These are phyloP conservation scores for Daedalea quercina DNA, from an alignment of 768 basidiomycete genomes.

Conservation along the genomic window DNA sequence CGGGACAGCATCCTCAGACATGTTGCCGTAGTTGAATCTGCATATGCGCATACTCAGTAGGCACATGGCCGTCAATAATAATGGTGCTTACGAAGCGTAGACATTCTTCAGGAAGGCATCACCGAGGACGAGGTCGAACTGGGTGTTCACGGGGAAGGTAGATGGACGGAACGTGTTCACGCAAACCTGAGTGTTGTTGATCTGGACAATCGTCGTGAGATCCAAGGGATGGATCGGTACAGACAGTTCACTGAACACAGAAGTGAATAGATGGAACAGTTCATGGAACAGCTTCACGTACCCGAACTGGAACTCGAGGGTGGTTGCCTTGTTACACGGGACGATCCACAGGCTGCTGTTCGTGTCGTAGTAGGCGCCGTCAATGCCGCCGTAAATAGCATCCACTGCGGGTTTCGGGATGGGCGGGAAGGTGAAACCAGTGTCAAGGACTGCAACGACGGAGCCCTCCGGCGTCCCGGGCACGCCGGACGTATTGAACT, in stretches of 20 bases:
- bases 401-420: conserved; percentile 20
- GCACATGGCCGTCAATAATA: background rate
- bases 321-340: conserved; percentile 23
- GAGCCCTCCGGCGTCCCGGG: conserved; percentile 13
- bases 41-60: background rate
- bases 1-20: conserved; percentile 15
- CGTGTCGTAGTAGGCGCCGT: conserved; percentile 20
- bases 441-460: conserved; percentile 22
- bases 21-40: conserved; percentile 21
- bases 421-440: conserved; percentile 23
- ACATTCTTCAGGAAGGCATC: conserved; percentile 29
- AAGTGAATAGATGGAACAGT: background rate
- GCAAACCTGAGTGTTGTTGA: conserved; percentile 20
- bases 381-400: conserved; percentile 25
- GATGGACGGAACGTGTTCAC: conserved; percentile 21
- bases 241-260: conserved; percentile 29
- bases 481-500: conserved; percentile 33
- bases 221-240: conserved; percentile 30
- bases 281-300: conserved; percentile 2
- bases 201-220: conserved; percentile 11
- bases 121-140: conserved; percentile 25
- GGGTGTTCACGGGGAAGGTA: conserved; percentile 10
- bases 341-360: conserved; percentile 21
- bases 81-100: conserved; percentile 23
- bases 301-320: conserved; percentile 25